These are phyloP conservation scores for Rubia yunnanensis DNA, from an alignment of 257 asterid species.

Conservation along the genomic window DNA sequence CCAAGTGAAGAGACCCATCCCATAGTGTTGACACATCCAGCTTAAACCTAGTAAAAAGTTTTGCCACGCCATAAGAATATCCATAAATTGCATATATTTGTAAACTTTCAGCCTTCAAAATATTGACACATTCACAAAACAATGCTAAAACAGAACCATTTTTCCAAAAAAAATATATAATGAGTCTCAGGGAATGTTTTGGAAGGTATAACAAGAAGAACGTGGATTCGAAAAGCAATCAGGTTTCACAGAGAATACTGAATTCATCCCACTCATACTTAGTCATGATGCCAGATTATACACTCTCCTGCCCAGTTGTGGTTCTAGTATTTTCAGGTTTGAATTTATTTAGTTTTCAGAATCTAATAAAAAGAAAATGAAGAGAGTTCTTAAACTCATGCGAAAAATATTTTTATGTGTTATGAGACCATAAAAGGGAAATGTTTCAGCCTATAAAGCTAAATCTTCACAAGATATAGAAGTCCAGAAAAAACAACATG, in stretches of 20 bases:
- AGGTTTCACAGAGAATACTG: neutral
- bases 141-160: neutral
- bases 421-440: neutral
- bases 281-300: neutral
- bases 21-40: slow-evolving; percentile 56
- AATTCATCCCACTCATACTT: neutral
- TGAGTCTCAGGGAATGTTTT: neutral
- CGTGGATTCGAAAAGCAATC: neutral
- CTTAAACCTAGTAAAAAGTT: slow-evolving; percentile 46
- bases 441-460: slow-evolving; percentile 1
- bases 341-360: no score
- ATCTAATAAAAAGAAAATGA: no score
- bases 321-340: no score
- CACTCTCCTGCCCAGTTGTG: no score
- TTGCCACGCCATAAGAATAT: neutral
- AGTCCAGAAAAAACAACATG: neutral
- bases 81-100: neutral
- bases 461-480: neutral
- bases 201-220: neutral
- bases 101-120: neutral
- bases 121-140: neutral
- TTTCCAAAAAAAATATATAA: neutral
- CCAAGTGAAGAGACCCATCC: slow-evolving; percentile 69
- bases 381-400: neutral
- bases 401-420: neutral